Conservation (phyloP, 495 filamentous ascomycete species). For the Neurospora sp. region DNA sequence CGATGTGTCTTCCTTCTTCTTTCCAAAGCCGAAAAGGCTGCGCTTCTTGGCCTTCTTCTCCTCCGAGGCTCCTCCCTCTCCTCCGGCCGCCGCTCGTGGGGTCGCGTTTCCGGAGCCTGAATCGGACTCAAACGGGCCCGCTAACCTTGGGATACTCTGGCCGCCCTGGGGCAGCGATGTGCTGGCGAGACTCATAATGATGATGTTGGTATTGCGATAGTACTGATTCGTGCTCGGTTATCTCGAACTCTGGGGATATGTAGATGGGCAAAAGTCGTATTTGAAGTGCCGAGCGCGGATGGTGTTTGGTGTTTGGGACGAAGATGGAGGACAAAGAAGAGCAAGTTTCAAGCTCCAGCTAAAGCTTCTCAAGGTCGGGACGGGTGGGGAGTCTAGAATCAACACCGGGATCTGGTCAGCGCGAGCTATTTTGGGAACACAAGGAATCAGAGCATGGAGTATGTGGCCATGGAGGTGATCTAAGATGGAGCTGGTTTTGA, state of each 20-base stretch:
- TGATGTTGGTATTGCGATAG: neutral
- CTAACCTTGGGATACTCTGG: slow-evolving; percentile 15
- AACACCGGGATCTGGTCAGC: neutral
- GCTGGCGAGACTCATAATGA: slow-evolving; percentile 18
- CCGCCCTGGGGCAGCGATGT: slow-evolving; percentile 11
- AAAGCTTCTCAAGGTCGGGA: neutral
- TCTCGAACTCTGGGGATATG: neutral
- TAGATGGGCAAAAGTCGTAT: neutral
- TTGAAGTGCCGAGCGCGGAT: neutral
- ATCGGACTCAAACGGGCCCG: slow-evolving; percentile 22
- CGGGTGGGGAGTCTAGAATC: neutral
- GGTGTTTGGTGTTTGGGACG: neutral
- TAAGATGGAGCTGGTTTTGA: neutral
- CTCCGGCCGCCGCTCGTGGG: slow-evolving; percentile 22
- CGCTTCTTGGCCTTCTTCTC: slow-evolving; percentile 40
- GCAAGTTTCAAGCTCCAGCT: neutral
- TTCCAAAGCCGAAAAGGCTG: slow-evolving; percentile 53
- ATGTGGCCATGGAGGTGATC: neutral
- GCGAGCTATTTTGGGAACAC: neutral
- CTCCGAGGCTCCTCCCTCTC: slow-evolving; percentile 6
- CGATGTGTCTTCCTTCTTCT: slow-evolving; percentile 49
- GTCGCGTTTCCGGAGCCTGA: slow-evolving; percentile 23
- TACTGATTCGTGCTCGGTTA: neutral
- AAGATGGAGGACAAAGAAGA: neutral
- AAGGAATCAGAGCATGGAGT: neutral